Evolutionary conservation across 805 yeast species (phyloP).

Genomic region (Wickerhamiella allomyrinae): DNA sequence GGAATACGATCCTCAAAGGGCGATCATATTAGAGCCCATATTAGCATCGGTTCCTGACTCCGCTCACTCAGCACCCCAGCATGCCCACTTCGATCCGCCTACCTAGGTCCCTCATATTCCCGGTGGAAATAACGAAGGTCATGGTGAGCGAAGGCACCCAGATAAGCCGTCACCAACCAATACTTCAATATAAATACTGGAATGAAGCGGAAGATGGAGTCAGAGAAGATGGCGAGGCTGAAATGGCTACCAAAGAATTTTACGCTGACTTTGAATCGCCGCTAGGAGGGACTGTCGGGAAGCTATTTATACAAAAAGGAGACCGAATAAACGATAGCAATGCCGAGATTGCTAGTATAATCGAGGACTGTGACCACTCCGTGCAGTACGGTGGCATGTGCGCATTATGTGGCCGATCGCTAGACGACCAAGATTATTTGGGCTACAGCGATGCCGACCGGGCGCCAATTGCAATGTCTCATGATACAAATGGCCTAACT

Average conservation of each 20-base stretch:
- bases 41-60: neutral
- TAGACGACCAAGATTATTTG: conserved; percentile 60
- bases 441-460: conserved; percentile 55
- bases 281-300: conserved; percentile 49
- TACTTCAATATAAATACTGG: conserved; percentile 53
- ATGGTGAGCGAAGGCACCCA: conserved; percentile 32
- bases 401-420: conserved; percentile 76
- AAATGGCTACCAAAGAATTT: conserved; percentile 25
- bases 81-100: conserved; percentile 23
- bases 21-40: too few relatives aligned
- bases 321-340: conserved; percentile 39
- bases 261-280: conserved; percentile 60
- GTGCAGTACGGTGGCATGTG: conserved; percentile 92
- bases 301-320: conserved; percentile 38
- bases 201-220: conserved; percentile 33
- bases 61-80: neutral
- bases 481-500: conserved; percentile 70
- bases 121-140: conserved; percentile 46
- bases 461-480: conserved; percentile 80
- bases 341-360: conserved; percentile 40
- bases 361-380: conserved; percentile 81
- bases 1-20: too few relatives aligned
- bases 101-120: conserved; percentile 54
- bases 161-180: conserved; percentile 37
- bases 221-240: conserved; percentile 23